These are phyloP conservation scores for Nicotiana attenuata DNA, from an alignment of 257 asterid genomes.

Conservation along the genomic window DNA sequence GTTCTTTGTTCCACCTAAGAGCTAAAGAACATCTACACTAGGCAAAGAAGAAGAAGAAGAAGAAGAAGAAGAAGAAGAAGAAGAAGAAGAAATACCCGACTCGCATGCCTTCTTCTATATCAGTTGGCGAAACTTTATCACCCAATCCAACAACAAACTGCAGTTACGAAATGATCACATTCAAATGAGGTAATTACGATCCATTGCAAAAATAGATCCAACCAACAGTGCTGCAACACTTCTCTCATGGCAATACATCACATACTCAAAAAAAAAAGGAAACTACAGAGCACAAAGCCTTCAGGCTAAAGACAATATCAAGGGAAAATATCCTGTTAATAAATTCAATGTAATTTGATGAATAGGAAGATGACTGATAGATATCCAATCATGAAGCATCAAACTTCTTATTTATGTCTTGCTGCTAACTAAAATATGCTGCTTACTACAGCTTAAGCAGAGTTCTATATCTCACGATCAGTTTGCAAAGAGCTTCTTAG, in stretches of 20 bases:
- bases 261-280: neutral
- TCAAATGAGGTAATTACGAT: slow-evolving; percentile 31
- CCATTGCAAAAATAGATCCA: slow-evolving; percentile 12
- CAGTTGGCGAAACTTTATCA: slow-evolving; percentile 95
- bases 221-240: neutral
- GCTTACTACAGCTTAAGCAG: neutral
- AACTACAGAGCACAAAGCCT: neutral
- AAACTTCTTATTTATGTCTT: neutral
- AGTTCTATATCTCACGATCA: neutral
- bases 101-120: slow-evolving; percentile 98
- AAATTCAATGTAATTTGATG: neutral
- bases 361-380: neutral
- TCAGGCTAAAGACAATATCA: neutral
- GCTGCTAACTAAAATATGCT: neutral
- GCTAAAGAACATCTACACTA: neutral
- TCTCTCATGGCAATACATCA: neutral
- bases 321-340: neutral
- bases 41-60: neutral
- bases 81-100: slow-evolving; percentile 52
- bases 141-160: slow-evolving; percentile 98
- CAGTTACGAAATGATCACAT: slow-evolving; percentile 21
- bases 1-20: neutral
- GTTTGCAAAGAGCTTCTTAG: neutral
- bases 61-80: neutral
- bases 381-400: neutral